Evolutionary conservation across 768 basidiomycete genomes (phyloP).

Genomic region (Termitomyces sp.): DNA sequence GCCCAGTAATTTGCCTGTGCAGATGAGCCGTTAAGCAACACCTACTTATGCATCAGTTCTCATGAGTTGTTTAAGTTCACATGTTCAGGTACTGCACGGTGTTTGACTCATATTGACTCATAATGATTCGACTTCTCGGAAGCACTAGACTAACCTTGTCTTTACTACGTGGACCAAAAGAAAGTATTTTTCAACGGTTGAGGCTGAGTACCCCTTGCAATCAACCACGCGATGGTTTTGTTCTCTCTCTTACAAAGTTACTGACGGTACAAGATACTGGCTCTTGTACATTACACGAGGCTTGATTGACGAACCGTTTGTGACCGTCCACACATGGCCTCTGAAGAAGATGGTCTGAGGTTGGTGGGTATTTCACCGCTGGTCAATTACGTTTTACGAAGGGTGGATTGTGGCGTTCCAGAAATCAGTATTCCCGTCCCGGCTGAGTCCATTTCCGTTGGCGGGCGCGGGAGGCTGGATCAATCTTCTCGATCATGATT

Average conservation of each 20-base stretch:
- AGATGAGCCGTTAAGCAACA: too few relatives aligned
- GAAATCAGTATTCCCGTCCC: not conserved
- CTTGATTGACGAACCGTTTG: not conserved
- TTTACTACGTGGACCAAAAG: not conserved
- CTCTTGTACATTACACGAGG: not conserved
- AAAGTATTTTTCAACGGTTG: not conserved
- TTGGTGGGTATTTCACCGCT: not conserved
- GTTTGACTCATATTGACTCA: not conserved
- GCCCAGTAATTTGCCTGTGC: not conserved
- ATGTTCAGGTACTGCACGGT: not conserved
- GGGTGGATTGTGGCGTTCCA: slow-evolving; percentile 1
- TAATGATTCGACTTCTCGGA: not conserved
- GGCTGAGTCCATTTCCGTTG: not conserved
- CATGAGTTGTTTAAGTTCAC: not conserved
- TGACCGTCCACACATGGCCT: not conserved
- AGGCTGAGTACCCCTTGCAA: not conserved
- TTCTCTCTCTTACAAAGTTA: too few relatives aligned
- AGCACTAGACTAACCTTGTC: not conserved
- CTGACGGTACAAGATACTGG: not conserved
- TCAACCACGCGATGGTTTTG: not conserved
- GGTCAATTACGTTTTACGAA: not conserved
- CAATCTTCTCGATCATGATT: not conserved
- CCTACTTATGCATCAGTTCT: too few relatives aligned
- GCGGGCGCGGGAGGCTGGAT: not conserved
- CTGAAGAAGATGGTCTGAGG: not conserved